Evolutionary conservation across 345 rosid genomes (phyloP), one percentile per base, ranked within the genome.

Genomic region (Pugionium dolabratum): DNA sequence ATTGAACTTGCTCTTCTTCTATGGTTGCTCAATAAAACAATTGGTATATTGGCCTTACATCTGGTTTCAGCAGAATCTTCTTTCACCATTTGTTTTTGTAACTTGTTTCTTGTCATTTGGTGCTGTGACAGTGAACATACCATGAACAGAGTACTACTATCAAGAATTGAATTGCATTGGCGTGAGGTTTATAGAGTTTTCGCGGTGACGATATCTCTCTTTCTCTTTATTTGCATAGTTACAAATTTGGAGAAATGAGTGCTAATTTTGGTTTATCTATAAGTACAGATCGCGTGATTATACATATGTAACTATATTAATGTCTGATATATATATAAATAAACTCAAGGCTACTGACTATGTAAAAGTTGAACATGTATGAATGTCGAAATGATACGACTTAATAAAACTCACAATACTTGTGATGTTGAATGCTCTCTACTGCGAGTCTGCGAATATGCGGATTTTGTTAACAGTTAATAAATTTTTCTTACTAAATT

Each of bases 21-120:
- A 50, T 91, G 98, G 98, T 59, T 91, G 79, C 95, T 91, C 72
- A 91, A 89, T 80, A 91, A 89, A 82, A 86, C 91, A 5, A 76
- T 90, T 7, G 90, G 97, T 72, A 79, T 70, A 52, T 56, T 67
- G 34, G 58, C 59, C 18, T 67, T 36, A 66, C 28, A 60, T 45
- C 35, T 29, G 7, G 4, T 43, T 30, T 66, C 10, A 7, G 28
- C 60, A 43, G 10, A 41, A 59, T 47, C 41, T 46, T 62, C 3
- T 27, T 37, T 2, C 8, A 18, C 18, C 18, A 18, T 32, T 26
- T 68, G 25, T 7, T 11, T 56, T 45, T 37, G 30, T 51, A 66
- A 59, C 44, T 72, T 64, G 18, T 25, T 37, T 64, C 4, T 54
- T 54, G 56, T 71, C 8, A 18, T 63, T 48, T 55, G 53, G 26